Base-by-base conservation (phyloP, 2,329 filamentous ascomycete species). In the Colletotrichum australisinense region DNA sequence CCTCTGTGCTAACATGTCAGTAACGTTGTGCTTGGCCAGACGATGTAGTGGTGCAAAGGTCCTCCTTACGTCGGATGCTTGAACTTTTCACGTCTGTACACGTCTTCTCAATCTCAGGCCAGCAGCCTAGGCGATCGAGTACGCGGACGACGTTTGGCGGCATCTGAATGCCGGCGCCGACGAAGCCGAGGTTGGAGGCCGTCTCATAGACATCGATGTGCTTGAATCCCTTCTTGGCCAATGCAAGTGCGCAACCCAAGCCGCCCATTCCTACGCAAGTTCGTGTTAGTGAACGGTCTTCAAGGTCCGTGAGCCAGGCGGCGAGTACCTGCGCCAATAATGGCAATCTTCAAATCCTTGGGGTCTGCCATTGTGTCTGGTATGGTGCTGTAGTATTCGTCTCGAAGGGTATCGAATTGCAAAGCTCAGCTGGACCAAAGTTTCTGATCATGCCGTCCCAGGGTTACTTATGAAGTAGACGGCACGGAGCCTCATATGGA, bases 141-240 rank as follows among this genome's bases (percentile, higher is more conserved):
- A 97, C 93, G 2, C 93, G 89, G 4, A 92, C 91, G 88, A 96
- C 93, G 76, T 97, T 97, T 0, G 94, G 94, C 0, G 94, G 93
- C 71, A 96, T 87, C 80, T 97, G 94, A 76, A 97, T 96, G 5
- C 94, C 94, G 1, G 94, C 94, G 28, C 94, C 94, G 1, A 96
- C 93, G 77, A 96, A 96, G 5, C 94, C 94, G 4, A 96, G 87
- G 76, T 91, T 89, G 5, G 92, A 89, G 0, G 93, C 93, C 46
- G 88, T 89, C 80, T 96, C 94, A 80, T 91, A 96, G 63, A 96
- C 90, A 67, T 92, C 86, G 78, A 96, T 92, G 70, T 93, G 85
- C 75, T 86, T 89, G 83, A 96, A 95, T 8, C 94, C 94, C 77
- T 92, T 91, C 83, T 93, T 93, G 53, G 94, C 93, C 46, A 96